These are phyloP conservation scores for Hippophae tibetana DNA, from an alignment of 306 rosid genomes.

Conservation along the genomic window DNA sequence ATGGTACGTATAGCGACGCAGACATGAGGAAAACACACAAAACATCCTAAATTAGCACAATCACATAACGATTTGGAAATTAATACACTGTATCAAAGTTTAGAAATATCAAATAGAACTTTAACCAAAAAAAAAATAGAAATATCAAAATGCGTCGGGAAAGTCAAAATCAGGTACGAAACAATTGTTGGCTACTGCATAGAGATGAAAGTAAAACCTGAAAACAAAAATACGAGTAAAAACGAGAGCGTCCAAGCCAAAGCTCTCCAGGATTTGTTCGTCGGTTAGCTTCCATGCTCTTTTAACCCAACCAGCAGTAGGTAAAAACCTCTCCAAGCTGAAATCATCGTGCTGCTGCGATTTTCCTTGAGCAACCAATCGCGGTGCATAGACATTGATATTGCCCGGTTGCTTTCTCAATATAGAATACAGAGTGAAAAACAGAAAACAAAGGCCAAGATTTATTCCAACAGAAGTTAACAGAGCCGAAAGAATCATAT, in stretches of 20 bases:
- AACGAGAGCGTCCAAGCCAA: conserved; percentile 71
- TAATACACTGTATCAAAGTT: too few species aligned
- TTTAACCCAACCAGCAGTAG: conserved; percentile 71
- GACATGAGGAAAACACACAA: too few species aligned
- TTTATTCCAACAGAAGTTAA: conserved; percentile 79
- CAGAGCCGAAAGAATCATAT: conserved; percentile 69
- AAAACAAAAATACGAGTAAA: conserved; percentile 67
- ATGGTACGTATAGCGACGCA: too few species aligned
- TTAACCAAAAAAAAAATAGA: too few species aligned
- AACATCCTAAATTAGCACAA: too few species aligned
- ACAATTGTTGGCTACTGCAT: background rate
- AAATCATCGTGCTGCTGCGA: conserved; percentile 29
- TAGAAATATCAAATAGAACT: too few species aligned
- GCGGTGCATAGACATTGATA: conserved; percentile 53
- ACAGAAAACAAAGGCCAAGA: conserved; percentile 60
- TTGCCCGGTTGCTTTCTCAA: conserved; percentile 65
- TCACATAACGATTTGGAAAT: too few species aligned
- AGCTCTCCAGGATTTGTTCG: conserved; percentile 41
- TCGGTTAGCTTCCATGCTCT: conserved; percentile 70
- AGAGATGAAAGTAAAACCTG: conserved; percentile 30
- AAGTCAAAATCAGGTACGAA: background rate
- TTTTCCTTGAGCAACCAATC: conserved; percentile 40
- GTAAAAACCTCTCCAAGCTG: conserved; percentile 61
- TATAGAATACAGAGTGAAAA: conserved; percentile 63
- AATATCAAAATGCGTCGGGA: too few species aligned